Conservation (phyloP, 2,329 filamentous ascomycete genomes). For the Cryphonectria parasitica region DNA sequence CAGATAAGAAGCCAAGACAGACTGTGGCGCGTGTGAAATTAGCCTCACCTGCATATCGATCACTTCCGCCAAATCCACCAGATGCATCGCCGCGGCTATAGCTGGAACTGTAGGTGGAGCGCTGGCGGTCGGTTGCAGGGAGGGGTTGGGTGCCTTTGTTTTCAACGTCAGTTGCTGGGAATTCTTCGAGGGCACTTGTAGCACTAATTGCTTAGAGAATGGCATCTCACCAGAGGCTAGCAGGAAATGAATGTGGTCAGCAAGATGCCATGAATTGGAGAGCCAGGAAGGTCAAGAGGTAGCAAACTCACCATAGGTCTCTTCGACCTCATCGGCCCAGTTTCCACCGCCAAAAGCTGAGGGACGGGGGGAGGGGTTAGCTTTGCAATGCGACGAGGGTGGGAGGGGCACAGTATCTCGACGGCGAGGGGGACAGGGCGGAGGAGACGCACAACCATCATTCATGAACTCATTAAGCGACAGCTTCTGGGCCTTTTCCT, state of each 20-base stretch:
- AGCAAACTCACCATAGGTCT: constrained; percentile 70
- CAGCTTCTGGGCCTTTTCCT: constrained; percentile 96
- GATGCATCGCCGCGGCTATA: constrained; percentile 37
- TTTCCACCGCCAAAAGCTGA: constrained; percentile 67
- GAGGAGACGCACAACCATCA: constrained; percentile 75
- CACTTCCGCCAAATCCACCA: constrained; percentile 31
- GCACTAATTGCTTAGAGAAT: not conserved
- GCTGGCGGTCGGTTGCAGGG: constrained; percentile 53
- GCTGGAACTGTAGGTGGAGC: constrained; percentile 37
- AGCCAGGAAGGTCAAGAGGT: constrained; percentile 22
- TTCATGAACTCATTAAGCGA: constrained; percentile 94
- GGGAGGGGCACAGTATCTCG: constrained; percentile 20
- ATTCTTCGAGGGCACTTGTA: not conserved
- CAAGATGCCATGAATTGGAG: constrained; percentile 32
- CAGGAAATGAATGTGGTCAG: constrained; percentile 12
- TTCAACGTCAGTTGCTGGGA: constrained; percentile 16
- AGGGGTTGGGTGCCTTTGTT: constrained; percentile 61
- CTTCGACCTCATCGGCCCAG: constrained; percentile 99
- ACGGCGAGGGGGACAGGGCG: constrained; percentile 28
- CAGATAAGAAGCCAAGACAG: constrained; percentile 15
- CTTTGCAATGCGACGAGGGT: constrained; percentile 34
- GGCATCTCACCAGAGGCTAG: constrained; percentile 42
- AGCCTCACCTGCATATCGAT: constrained; percentile 33
- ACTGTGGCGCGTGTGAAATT: not conserved
- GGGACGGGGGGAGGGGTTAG: constrained; percentile 34